A percentile compares a stretch with the other conserved stretches of the same genome.
These are phyloP conservation scores for Penicillium nordicum DNA, from an alignment of 2,329 filamentous ascomycete genomes.

Conservation along the genomic window DNA sequence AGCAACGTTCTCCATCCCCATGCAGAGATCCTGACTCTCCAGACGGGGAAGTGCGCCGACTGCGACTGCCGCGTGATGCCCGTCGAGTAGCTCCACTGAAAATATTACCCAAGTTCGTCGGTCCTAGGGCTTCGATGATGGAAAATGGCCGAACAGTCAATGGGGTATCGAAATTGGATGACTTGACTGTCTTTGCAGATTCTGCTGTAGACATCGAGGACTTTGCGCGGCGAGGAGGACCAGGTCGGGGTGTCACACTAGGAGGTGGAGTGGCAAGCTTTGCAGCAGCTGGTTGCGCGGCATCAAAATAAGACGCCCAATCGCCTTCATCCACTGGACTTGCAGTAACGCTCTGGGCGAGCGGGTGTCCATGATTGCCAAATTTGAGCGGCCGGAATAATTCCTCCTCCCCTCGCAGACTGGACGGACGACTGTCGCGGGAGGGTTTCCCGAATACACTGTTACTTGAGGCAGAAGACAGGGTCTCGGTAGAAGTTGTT, in stretches of 20 bases:
- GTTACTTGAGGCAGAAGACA: constrained; percentile 53
- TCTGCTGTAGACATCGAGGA: constrained; percentile 47
- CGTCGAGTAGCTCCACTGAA: constrained; percentile 42
- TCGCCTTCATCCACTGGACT: constrained; percentile 56
- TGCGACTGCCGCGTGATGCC: constrained; percentile 37
- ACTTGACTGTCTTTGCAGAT: constrained; percentile 45
- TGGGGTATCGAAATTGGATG: constrained; percentile 28
- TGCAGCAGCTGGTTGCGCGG: constrained; percentile 8
- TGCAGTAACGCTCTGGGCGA: constrained; percentile 70
- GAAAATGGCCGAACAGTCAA: constrained; percentile 23
- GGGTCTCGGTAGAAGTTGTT: constrained; percentile 51
- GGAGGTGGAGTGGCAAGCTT: constrained; percentile 19
- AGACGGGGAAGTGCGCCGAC: constrained; percentile 33
- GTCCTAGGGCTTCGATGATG: constrained; percentile 30
- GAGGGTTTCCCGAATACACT: constrained; percentile 55
- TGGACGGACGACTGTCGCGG: constrained; percentile 50
- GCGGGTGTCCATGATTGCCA: constrained; percentile 60
- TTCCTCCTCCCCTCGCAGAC: constrained; percentile 57
- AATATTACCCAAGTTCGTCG: constrained; percentile 37
- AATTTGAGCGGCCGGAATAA: constrained; percentile 51
- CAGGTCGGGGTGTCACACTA: constrained; percentile 34
- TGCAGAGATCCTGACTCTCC: constrained; percentile 36
- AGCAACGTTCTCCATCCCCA: constrained; percentile 36
- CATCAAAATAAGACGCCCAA: constrained; percentile 38
- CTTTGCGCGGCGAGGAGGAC: constrained; percentile 37